Base-by-base conservation (phyloP, 345 rosid species). In the Jatropha curcas region DNA sequence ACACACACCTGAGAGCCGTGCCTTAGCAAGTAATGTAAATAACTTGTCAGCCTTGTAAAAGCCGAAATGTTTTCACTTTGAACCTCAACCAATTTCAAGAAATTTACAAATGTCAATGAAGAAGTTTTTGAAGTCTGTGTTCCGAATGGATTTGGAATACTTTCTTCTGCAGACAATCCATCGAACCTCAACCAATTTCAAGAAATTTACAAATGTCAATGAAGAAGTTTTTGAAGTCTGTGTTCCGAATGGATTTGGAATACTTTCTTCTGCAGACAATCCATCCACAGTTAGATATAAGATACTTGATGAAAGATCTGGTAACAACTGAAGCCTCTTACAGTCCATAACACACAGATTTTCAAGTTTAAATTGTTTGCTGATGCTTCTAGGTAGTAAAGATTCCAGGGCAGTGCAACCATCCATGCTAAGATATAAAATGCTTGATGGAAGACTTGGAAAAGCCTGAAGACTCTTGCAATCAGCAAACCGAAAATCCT, bases 401-500 rank as follows among this genome's bases (percentile, higher is more conserved):
- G 68, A 24, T 16, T 12, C 68, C 68, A 65, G 17, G 53, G 69
- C 25, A 11, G 55, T 43, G 45, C 71, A 68, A 25, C 60, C 71
- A 53, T 7, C 48, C 3, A n/a, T 68, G 24, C 61, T 68, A 4
- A 68, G 33, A 55, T 53, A 68, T 16, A 51, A 4, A 55, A 68
- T 62, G 43, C 78, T 59, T 4, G 57, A 46, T 25, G 79, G 82
- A 67, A 79, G 79, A 61, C 19, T 37, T 7, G 76, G 82, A 43
- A n/a, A 79, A 37, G 71, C 71, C 34, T 52, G 12, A n/a, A 80
- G 67, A 27, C 45, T 39, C 31, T 56, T 60, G 60, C 80, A 80
- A 7, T 24, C 28, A 1, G 20, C 33, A 14, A 76, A 31, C 13
- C 48, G n/a, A 19, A 80, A 57, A 22, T 19, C 68, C 17, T 72